Evolutionary conservation across 768 basidiomycete genomes (phyloP), one percentile per base, ranked within the genome.

Genomic region (Pleurotus cornucopiae): DNA sequence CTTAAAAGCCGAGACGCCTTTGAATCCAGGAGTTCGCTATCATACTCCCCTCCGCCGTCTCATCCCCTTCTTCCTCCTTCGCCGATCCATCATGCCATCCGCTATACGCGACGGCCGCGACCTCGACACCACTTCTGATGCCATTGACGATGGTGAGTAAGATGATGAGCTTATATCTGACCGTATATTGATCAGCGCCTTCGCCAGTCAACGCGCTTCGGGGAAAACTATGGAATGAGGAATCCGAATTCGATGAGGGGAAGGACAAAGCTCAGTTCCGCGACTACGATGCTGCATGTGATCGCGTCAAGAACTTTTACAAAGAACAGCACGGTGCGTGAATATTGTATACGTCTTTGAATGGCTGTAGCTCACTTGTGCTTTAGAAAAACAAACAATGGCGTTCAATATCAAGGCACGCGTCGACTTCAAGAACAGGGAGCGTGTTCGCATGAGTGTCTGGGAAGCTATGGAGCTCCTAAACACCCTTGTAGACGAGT

Each of bases 391-490:
- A 63, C 93, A 95, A 69, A 95, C 93, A 0, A 79, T 94, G 2
- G 88, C 77, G 18, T 95, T 83, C 77, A 95, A 95, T 67, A 78
- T 94, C 61, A 78, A 83, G 55, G 84, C 85, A 4, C 86, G 93
- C 6, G 83, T 83, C 7, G 78, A 88, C 59, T 91, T 91, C 71
- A 84, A 85, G 65, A 84, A 71, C 57, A 79, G 75, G 37, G 78
- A 73, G 51, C 82, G 87, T 23, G 88, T 83, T 2, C 78, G 83
- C n/a, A 92, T 94, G 91, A 75, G 87, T 61, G 69, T 93, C 40
- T 93, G 90, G 90, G 82, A 90, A 61, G 90, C 90, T 7, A 92
- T 93, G 71, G 89, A 92, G 63, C 83, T 84, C 78, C 83, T 95
- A 46, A 85, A 94, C 65, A 93, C 89, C 1, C 77, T 95, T 43